Base-by-base conservation (phyloP, 2,329 filamentous ascomycete genomes). In the Colletotrichum sp. region DNA sequence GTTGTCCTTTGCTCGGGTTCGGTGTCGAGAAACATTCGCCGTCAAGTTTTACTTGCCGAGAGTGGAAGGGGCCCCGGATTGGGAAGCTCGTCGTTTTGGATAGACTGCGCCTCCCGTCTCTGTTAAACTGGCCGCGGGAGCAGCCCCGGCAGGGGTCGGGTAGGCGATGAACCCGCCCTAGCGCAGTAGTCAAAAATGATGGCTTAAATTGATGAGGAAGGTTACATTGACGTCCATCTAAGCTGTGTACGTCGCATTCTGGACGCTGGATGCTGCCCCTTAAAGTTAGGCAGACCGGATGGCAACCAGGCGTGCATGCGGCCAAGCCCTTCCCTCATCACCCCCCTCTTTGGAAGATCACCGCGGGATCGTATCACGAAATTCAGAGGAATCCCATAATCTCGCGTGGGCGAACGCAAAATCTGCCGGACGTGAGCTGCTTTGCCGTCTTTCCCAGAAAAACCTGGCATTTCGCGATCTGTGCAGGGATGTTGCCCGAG, bases 401-500 rank as follows among this genome's bases (percentile, higher is more conserved):
- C 59, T 57, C 65, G 26, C 65, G 30, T 60, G 52, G 14, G 16
- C 16, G 30, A 57, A 30, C 26, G 52, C n/a, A 43, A 39, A 60
- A 60, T 60, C 52, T 68, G 52, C 52, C 66, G 52, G 21, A 30
- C n/a, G 18, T 60, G 34, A 39, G 6, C 43, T 52, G 30, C 34
- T 7, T 18, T 55, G 14, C 57, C 30, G 21, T 28, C 18, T 36
- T 67, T 26, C 21, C 48, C n/a, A 30, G 32, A 39, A 26, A 48
- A 36, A 36, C 28, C 65, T 52, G 66, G 59, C 59, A 39, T 21
- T 66, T 60, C 32, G n/a, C 61, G 60, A 60, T 65, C 32, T 63
- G 48, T 60, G 18, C 72, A 74, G 28, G 72, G 72, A 71, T 74
- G 21, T 39, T 39, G 43, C 52, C 55, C 71, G 68, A 74, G 68